Evolutionary conservation across 2,329 filamentous ascomycete genomes (phyloP).

Genomic region (Dactylellina sp.): DNA sequence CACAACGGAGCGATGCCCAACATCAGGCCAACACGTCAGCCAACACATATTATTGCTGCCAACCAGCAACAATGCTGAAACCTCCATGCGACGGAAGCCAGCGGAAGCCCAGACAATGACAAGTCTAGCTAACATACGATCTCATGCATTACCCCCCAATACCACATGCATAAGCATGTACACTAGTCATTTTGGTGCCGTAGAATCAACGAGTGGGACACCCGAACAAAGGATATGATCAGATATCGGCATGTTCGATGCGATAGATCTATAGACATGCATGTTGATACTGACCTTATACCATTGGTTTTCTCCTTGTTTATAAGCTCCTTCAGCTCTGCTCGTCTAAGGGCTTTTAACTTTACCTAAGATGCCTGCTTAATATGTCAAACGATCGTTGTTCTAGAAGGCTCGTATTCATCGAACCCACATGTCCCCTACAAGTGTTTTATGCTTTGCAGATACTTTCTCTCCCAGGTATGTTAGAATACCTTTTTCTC

Average conservation of each 20-base stretch:
- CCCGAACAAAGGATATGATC: too few species aligned
- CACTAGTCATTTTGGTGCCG: not conserved
- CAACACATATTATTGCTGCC: too few species aligned
- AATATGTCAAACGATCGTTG: too few species aligned
- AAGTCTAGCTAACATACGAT: not conserved
- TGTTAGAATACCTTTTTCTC: not conserved
- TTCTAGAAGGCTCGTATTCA: constrained; percentile 19
- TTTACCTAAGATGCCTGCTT: too few species aligned
- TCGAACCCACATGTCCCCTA: not conserved
- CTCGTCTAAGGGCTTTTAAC: not conserved
- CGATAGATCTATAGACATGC: too few species aligned
- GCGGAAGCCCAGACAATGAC: not conserved
- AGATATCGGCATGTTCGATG: too few species aligned
- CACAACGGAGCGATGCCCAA: not conserved
- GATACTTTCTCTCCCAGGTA: constrained; percentile 2
- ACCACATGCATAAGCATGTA: not conserved
- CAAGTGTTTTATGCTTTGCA: constrained; percentile 18
- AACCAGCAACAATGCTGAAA: too few species aligned
- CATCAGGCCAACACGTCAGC: not conserved
- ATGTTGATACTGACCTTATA: too few species aligned
- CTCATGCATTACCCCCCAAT: not conserved
- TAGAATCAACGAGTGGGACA: not conserved
- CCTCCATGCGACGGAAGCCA: too few species aligned
- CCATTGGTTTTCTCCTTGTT: too few species aligned
- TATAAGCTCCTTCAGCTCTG: too few species aligned